Conservation (phyloP, 1,139 yeast species). For the Taiozyma onychis region DNA sequence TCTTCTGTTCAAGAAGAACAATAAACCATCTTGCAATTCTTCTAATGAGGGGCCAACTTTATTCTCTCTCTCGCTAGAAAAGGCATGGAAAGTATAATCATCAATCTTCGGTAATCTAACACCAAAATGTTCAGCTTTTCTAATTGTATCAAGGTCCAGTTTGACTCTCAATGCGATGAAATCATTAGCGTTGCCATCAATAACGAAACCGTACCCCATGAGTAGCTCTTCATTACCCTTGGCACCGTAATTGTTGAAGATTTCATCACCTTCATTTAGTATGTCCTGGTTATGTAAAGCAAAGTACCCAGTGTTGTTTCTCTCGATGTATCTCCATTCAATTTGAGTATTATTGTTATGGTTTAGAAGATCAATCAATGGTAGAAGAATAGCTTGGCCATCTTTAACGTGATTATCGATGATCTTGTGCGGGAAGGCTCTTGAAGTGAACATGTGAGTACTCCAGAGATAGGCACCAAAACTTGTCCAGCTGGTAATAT, state of each 20-base stretch:
- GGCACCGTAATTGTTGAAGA: conserved; percentile 80
- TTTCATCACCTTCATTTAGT: conserved; percentile 37
- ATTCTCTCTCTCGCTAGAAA: conserved; percentile 17
- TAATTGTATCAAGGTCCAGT: conserved; percentile 31
- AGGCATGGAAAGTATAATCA: conserved; percentile 34
- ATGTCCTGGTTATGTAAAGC: conserved; percentile 13
- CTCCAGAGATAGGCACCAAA: conserved; percentile 65
- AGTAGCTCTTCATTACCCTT: conserved; percentile 73
- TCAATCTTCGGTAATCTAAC: conserved; percentile 24
- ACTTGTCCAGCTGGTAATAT: conserved; percentile 39
- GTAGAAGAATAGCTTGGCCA: conserved; percentile 59
- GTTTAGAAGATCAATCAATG: conserved; percentile 65
- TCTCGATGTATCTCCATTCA: conserved; percentile 41
- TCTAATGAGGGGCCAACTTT: conserved; percentile 4
- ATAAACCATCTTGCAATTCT: conserved; percentile 13
- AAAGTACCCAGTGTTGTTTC: conserved; percentile 11
- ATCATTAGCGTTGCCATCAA: conserved; percentile 49
- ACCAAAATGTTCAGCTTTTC: conserved; percentile 17
- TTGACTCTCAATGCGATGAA: conserved; percentile 53
- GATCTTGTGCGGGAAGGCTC: conserved; percentile 64
- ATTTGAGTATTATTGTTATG: conserved; percentile 55
- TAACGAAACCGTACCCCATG: conserved; percentile 58
- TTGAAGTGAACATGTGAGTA: conserved; percentile 53
- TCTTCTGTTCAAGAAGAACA: conserved; percentile 18
- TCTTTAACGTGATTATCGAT: conserved; percentile 24